These are phyloP conservation scores for Biscutella laevigata DNA, from an alignment of 441 rosid genomes.

Conservation along the genomic window DNA sequence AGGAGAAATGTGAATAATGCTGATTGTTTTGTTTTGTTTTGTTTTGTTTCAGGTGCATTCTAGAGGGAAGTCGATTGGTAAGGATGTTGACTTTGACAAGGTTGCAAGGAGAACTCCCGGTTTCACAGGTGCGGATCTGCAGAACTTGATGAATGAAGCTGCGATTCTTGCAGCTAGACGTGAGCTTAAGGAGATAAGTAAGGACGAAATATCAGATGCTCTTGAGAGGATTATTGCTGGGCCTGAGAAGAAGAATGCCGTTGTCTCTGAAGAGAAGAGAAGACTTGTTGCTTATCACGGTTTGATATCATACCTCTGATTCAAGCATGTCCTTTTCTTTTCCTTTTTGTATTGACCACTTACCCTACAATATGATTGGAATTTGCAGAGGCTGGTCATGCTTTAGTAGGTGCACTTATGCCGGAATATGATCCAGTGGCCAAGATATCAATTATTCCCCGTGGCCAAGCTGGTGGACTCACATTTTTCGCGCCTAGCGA, in stretches of 20 bases:
- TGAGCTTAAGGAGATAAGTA: slow-evolving; percentile 89
- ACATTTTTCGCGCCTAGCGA: slow-evolving; percentile 92
- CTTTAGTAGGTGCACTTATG: slow-evolving; percentile 88
- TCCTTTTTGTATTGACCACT: neutral
- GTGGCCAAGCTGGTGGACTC: slow-evolving; percentile 95
- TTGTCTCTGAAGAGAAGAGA: slow-evolving; percentile 84
- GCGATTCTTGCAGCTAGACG: slow-evolving; percentile 94
- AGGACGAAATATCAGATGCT: slow-evolving; percentile 92
- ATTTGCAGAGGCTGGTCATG: slow-evolving; percentile 89
- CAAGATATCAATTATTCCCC: slow-evolving; percentile 90
- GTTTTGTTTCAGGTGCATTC: slow-evolving; percentile 59
- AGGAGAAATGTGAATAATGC: neutral
- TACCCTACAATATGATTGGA: neutral
- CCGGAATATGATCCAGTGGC: slow-evolving; percentile 93
- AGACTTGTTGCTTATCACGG: slow-evolving; percentile 87
- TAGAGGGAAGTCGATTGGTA: slow-evolving; percentile 78
- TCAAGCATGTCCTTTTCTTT: neutral
- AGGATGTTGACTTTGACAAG: slow-evolving; percentile 83
- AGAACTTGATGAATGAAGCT: slow-evolving; percentile 92
- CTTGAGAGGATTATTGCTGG: slow-evolving; percentile 95
- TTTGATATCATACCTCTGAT: slow-evolving; percentile 13
- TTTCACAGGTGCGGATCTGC: slow-evolving; percentile 90
- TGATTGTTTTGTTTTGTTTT: neutral
- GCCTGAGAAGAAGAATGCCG: slow-evolving; percentile 93
- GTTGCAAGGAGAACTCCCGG: slow-evolving; percentile 87